A percentile compares a stretch with the other conserved stretches of the same genome.
Conservation (phyloP, 2,329 filamentous ascomycete species). For the Aspergillus glaucus region DNA sequence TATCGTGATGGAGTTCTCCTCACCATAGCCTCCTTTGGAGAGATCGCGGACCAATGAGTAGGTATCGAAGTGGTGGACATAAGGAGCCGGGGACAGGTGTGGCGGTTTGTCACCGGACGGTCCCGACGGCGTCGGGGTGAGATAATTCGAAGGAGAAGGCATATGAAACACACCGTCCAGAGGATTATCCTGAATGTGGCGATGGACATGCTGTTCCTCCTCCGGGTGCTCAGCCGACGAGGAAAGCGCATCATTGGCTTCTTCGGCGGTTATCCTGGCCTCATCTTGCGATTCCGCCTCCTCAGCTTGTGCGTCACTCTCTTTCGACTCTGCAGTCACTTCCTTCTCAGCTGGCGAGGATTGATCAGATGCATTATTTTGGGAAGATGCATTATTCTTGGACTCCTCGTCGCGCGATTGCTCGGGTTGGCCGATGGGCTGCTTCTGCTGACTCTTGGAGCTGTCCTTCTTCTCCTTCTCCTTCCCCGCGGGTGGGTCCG, state of each 20-base stretch:
- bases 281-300: constrained; percentile 17
- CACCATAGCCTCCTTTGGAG: constrained; percentile 62
- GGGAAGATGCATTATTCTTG: constrained; percentile 1
- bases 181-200: constrained; percentile 14
- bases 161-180: constrained; percentile 39
- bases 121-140: constrained; percentile 21
- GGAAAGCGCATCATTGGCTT: constrained; percentile 5
- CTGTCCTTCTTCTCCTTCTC: not conserved
- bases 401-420: constrained; percentile 10
- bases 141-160: constrained; percentile 33
- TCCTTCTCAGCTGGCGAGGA: constrained; percentile 10
- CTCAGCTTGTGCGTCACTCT: constrained; percentile 10
- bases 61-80: constrained; percentile 95
- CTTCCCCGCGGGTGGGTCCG: not conserved
- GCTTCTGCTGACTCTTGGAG: not conserved
- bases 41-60: constrained; percentile 83
- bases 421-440: constrained; percentile 5
- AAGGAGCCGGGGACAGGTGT: constrained; percentile 63
- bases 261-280: constrained; percentile 5
- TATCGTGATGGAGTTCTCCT: constrained; percentile 68
- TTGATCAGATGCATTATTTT: constrained; percentile 6
- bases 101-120: constrained; percentile 48
- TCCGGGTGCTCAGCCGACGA: constrained; percentile 6
- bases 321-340: constrained; percentile 8
- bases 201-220: constrained; percentile 4